These are phyloP conservation scores for Thozetella sp. DNA, from an alignment of 495 filamentous ascomycete species.

Conservation along the genomic window DNA sequence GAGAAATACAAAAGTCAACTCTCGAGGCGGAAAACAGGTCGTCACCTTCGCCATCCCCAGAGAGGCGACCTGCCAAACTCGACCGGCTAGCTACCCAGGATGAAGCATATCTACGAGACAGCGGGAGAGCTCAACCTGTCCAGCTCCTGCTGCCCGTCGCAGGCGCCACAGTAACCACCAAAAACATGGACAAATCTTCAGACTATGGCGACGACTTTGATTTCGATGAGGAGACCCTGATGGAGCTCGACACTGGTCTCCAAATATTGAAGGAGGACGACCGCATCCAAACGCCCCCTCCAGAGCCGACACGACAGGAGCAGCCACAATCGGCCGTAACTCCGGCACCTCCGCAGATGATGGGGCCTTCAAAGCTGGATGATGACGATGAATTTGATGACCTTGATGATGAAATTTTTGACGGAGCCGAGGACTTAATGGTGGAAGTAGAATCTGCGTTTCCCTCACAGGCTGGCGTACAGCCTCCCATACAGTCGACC, in stretches of 20 bases:
- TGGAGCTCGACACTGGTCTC: conserved; percentile 51
- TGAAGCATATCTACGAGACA: background rate
- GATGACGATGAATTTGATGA: conserved; percentile 52
- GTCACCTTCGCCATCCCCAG: conserved; percentile 28
- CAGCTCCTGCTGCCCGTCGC: conserved; percentile 1
- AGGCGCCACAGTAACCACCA: too few species aligned
- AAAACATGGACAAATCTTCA: conserved; percentile 31
- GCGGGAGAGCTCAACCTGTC: conserved; percentile 6
- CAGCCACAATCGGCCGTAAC: background rate
- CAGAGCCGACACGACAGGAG: conserved; percentile 5
- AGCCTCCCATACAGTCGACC: background rate
- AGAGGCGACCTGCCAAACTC: conserved; percentile 14
- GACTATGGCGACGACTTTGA: conserved; percentile 51
- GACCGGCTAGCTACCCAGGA: background rate
- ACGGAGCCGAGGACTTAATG: conserved; percentile 58
- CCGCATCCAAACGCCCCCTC: conserved; percentile 51
- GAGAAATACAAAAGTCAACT: conserved; percentile 33
- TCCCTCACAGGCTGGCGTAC: conserved; percentile 4
- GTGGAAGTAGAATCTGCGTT: conserved; percentile 44
- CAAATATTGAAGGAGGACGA: conserved; percentile 48
- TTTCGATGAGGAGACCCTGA: conserved; percentile 50
- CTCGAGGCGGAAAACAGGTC: conserved; percentile 17
- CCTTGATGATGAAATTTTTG: conserved; percentile 62
- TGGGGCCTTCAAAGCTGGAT: conserved; percentile 3
- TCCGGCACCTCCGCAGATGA: background rate